These are phyloP conservation scores for Furculomyces boomerangus DNA, from an alignment of 371 early-diverging fungal species.

Conservation along the genomic window DNA sequence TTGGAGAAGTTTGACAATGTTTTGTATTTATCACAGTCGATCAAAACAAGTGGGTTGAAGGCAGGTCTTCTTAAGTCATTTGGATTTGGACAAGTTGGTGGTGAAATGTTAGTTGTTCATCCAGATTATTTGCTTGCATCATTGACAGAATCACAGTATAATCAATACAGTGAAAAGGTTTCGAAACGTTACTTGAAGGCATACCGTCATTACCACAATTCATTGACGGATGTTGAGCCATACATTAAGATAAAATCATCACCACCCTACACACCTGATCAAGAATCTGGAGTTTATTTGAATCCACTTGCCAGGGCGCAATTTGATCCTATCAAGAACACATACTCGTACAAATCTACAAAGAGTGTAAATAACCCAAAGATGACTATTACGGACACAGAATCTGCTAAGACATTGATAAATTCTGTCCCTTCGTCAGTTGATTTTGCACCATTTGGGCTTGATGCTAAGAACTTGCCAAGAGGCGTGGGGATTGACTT, in stretches of 20 bases:
- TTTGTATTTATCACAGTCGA: conserved; percentile 70
- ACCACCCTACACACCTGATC: conserved; percentile 75
- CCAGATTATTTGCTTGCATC: conserved; percentile 78
- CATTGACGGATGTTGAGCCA: conserved; percentile 64
- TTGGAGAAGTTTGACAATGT: conserved; percentile 66
- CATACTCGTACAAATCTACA: conserved; percentile 47
- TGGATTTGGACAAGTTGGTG: conserved; percentile 95
- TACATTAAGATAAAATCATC: conserved; percentile 79
- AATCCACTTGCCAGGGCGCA: conserved; percentile 79
- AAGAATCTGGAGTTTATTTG: conserved; percentile 72
- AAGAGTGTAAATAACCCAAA: conserved; percentile 10
- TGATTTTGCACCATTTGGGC: not conserved
- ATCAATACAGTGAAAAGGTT: conserved; percentile 48
- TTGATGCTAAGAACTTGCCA: not conserved
- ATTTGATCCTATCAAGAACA: conserved; percentile 48
- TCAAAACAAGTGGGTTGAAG: conserved; percentile 84
- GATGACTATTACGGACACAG: not conserved
- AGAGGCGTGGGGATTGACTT: conserved; percentile 79
- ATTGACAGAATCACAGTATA: conserved; percentile 51
- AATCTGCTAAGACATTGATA: not conserved
- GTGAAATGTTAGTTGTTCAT: conserved; percentile 78
- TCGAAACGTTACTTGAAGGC: conserved; percentile 57
- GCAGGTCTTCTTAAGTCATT: conserved; percentile 88
- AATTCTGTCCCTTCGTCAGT: not conserved
- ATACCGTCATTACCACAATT: conserved; percentile 87